Evolutionary conservation across 1,284 basidiomycete species (phyloP).

Genomic region (Prillingera fragicola): DNA sequence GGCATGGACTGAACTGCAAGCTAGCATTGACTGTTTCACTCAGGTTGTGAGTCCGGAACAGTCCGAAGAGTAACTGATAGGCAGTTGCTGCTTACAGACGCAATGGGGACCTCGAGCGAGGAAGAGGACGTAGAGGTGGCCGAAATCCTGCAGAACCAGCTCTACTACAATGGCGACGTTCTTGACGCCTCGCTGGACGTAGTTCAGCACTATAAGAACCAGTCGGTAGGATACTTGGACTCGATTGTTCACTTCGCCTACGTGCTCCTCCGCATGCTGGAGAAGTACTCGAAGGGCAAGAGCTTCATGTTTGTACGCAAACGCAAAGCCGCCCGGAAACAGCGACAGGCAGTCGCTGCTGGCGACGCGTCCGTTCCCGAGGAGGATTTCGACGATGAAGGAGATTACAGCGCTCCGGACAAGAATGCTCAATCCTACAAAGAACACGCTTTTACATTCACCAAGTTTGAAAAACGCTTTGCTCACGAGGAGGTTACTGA

Average conservation of each 20-base stretch:
- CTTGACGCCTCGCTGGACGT: constrained; percentile 77
- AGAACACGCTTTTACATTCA: constrained; percentile 84
- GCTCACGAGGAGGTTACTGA: constrained; percentile 73
- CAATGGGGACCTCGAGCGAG: constrained; percentile 53
- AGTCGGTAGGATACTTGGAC: constrained; percentile 63
- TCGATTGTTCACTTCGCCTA: constrained; percentile 76
- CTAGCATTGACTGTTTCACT: constrained; percentile 86
- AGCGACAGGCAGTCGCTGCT: constrained; percentile 48
- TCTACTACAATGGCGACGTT: constrained; percentile 89
- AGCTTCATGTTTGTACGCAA: constrained; percentile 71
- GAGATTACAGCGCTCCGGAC: constrained; percentile 54
- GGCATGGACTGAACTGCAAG: constrained; percentile 86
- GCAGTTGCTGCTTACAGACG: constrained; percentile 71
- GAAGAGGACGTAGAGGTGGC: constrained; percentile 67
- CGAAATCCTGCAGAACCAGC: constrained; percentile 71
- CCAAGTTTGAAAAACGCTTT: constrained; percentile 83
- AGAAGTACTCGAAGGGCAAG: constrained; percentile 71
- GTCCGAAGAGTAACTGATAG: neutral
- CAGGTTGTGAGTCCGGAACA: constrained; percentile 56
- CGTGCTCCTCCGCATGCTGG: constrained; percentile 74
- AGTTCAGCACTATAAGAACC: constrained; percentile 65
- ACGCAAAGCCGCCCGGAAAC: constrained; percentile 55
- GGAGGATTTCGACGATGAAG: constrained; percentile 49
- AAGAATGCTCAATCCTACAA: constrained; percentile 59
- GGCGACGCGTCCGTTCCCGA: constrained; percentile 27